phyloP scores from a whole-genome alignment of 352 stramenopile genomes.

The Globisporangium paroecandrum region DNA sequence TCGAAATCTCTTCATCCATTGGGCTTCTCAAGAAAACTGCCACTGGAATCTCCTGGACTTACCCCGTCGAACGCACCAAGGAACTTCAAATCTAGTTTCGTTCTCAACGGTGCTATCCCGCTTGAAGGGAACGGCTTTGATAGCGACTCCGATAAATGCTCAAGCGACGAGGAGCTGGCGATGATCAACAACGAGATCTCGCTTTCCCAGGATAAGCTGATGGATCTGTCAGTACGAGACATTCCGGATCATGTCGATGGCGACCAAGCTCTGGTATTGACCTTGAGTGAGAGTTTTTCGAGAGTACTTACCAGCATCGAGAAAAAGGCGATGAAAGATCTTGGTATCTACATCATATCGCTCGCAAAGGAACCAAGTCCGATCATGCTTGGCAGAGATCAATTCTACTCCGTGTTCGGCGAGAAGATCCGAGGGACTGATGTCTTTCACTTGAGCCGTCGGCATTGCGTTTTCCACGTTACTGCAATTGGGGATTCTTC shows the following conservation, averaged over 20 bases:
- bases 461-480: constrained; percentile 65
- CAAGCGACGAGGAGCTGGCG: constrained; percentile 59
- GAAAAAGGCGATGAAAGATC: constrained; percentile 39
- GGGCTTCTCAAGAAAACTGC: constrained; percentile 12
- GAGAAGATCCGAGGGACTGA: constrained; percentile 55
- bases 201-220: constrained; percentile 61
- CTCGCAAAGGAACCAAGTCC: constrained; percentile 25
- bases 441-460: constrained; percentile 53
- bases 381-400: constrained; percentile 43
- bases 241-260: constrained; percentile 26
- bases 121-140: constrained; percentile 8
- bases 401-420: constrained; percentile 66
- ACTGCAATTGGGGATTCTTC: constrained; percentile 20
- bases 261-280: constrained; percentile 24
- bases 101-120: neutral
- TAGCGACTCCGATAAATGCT: constrained; percentile 32
- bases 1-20: neutral
- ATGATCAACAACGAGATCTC: constrained; percentile 56
- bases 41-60: constrained; percentile 10
- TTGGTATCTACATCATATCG: constrained; percentile 43
- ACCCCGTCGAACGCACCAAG: neutral
- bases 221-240: constrained; percentile 64
- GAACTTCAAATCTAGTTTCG: constrained; percentile 4
- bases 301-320: constrained; percentile 42
- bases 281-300: constrained; percentile 37